Evolutionary conservation across 1,139 yeast species (phyloP).

Genomic region (Wickerhamomyces sp.): DNA sequence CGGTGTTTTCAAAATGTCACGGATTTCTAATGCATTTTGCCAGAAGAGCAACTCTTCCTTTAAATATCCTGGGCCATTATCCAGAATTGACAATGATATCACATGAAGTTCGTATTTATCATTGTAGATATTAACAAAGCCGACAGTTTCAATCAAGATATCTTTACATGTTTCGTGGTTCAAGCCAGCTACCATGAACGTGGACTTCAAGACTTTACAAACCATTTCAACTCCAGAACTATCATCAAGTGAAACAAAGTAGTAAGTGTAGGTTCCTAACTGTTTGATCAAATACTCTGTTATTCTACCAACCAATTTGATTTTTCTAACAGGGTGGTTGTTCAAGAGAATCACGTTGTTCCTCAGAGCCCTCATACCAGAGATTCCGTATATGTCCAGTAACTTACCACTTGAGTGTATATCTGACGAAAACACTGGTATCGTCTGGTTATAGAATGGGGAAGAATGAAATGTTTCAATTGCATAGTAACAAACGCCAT

Average conservation of each 20-base stretch:
- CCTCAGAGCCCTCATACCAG: conserved; percentile 14
- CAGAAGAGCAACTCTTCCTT: conserved; percentile 32
- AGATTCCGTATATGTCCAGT: conserved; percentile 25
- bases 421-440: conserved; percentile 32
- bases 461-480: conserved; percentile 34
- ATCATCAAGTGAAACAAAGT: conserved; percentile 27
- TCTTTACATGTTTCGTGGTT: conserved; percentile 6
- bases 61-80: conserved; percentile 18
- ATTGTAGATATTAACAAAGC: conserved; percentile 11
- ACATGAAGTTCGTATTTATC: conserved; percentile 26
- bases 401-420: conserved; percentile 21
- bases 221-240: conserved; percentile 25
- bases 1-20: conserved; percentile 24
- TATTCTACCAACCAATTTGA: conserved; percentile 31
- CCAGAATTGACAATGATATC: conserved; percentile 24
- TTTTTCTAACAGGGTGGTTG: conserved; percentile 34
- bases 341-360: conserved; percentile 25
- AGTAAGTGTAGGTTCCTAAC: conserved; percentile 8
- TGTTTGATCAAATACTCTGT: conserved; percentile 19
- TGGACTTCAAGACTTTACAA: conserved; percentile 11
- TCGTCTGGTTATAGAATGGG: conserved; percentile 23
- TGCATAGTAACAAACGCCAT: conserved; percentile 28
- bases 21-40: conserved; percentile 28
- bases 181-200: conserved; percentile 13
- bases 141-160: conserved; percentile 13